A percentile compares a stretch with the other conserved stretches of the same genome.
Evolutionary conservation across 1,284 basidiomycete genomes (phyloP).

Genomic region (Leccinum angustisporum): DNA sequence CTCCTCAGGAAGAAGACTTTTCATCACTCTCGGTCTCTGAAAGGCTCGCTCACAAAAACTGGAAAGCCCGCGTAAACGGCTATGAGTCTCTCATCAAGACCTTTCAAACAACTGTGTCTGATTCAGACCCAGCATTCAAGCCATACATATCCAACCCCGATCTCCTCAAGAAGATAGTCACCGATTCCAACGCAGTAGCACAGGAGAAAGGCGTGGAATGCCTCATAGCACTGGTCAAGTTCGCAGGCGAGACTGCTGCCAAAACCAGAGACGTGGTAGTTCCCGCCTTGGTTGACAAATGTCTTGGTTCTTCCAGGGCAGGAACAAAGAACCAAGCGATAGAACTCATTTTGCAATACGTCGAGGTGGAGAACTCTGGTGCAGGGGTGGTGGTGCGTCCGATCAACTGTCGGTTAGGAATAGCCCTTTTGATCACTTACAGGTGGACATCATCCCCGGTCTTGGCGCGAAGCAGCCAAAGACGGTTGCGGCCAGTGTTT

Average conservation of each 20-base stretch:
- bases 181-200: constrained; percentile 94
- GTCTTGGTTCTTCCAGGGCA: constrained; percentile 86
- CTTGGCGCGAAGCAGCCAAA: constrained; percentile 95
- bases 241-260: constrained; percentile 85
- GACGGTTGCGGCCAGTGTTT: constrained; percentile 80
- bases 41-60: constrained; percentile 91
- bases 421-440: constrained; percentile 23
- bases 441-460: constrained; percentile 85
- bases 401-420: constrained; percentile 25
- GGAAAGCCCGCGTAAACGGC: constrained; percentile 95
- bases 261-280: constrained; percentile 81
- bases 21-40: constrained; percentile 79
- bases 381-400: constrained; percentile 84
- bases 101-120: constrained; percentile 86
- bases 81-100: constrained; percentile 88
- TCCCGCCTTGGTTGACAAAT: constrained; percentile 93
- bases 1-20: constrained; percentile 94
- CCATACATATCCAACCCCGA: constrained; percentile 81
- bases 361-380: constrained; percentile 91
- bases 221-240: constrained; percentile 83
- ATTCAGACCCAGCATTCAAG: constrained; percentile 91
- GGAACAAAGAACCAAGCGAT: constrained; percentile 91
- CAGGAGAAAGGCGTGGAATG: constrained; percentile 97
- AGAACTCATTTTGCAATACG: constrained; percentile 87
- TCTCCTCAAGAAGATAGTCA: constrained; percentile 83